Evolutionary conservation across 1,139 yeast species (phyloP), one percentile per base, ranked within the genome.

Genomic region (Pichia sorboxylosa): DNA sequence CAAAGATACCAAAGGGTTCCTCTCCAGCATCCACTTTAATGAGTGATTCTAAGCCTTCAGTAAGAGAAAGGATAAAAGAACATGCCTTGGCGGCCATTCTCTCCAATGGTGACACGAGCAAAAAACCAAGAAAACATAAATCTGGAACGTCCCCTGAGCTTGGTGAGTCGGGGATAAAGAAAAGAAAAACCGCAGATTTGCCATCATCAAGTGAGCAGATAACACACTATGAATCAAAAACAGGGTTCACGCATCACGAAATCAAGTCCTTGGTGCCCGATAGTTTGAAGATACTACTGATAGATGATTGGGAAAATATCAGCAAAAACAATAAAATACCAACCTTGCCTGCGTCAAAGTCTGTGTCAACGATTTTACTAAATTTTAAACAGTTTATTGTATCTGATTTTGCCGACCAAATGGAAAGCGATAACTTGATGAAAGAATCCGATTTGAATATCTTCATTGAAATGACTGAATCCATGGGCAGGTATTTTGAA

Each of bases 261-360:
- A 34, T 41, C 10, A 54, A 59, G 30, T 47, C 80, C 10, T 61
- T 61, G 4, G 68, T 83, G 15, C 82, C 90, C 1, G 73, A 74
- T 35, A 58, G 64, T 27, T 61, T 90, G 38, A 85, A 84, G 52
- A 64, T 79, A 4, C 48, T 76, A 6, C 59, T 90, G 28, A 93
- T 87, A 2, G 87, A 84, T 49, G 97, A 90, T 59, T 90, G 97
- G 97, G 95, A 87, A 53, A 66, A 64, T 44, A 67, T 87, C 30
- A 84, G 97, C 2, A 82, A 82, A 47, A 81, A 82, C 42, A 77
- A 78, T 32, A 73, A 76, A 51, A 52, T 83, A 21, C 68, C 82
- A 6, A 57, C 66, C 17, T 53, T 84, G 26, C 94, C 94, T 0
- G 37, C 73, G 4, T 51, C 57, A 15, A 58, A 62, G 10, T 64